phyloP scores from a whole-genome alignment of 2,329 filamentous ascomycete species.

The Sclerotinia borealis region DNA sequence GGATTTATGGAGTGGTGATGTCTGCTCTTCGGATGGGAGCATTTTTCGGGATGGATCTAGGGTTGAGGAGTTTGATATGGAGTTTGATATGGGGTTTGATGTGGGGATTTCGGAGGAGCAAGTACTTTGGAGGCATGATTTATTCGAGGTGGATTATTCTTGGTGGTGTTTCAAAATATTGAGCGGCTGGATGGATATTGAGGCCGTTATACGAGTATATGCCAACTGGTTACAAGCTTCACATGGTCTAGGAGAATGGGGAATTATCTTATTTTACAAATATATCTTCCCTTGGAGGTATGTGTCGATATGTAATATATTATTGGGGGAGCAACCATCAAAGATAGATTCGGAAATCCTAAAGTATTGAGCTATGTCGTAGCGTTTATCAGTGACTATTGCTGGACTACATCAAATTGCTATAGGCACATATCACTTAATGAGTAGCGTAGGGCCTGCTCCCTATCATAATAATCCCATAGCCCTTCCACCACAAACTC shows the following conservation, averaged over 20 bases:
- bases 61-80: too few relatives aligned
- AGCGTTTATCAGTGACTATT: background rate
- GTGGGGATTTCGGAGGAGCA: too few relatives aligned
- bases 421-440: background rate
- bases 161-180: background rate
- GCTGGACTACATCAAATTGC: background rate
- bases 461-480: background rate
- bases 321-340: background rate
- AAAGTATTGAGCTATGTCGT: background rate
- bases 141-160: background rate
- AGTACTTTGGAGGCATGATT: too few relatives aligned
- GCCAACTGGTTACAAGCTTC: too few relatives aligned
- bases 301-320: background rate
- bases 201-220: background rate
- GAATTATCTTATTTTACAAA: background rate
- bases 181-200: too few relatives aligned
- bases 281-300: too few relatives aligned
- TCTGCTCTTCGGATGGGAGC: too few relatives aligned
- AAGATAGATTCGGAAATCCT: background rate
- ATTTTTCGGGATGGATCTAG: too few relatives aligned
- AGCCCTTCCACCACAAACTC: background rate
- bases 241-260: background rate
- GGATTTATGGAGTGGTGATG: too few relatives aligned
- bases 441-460: background rate
- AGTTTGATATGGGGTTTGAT: too few relatives aligned